phyloP scores from a whole-genome alignment of 495 filamentous ascomycete species.

The Recurvomyces mirabilis region DNA sequence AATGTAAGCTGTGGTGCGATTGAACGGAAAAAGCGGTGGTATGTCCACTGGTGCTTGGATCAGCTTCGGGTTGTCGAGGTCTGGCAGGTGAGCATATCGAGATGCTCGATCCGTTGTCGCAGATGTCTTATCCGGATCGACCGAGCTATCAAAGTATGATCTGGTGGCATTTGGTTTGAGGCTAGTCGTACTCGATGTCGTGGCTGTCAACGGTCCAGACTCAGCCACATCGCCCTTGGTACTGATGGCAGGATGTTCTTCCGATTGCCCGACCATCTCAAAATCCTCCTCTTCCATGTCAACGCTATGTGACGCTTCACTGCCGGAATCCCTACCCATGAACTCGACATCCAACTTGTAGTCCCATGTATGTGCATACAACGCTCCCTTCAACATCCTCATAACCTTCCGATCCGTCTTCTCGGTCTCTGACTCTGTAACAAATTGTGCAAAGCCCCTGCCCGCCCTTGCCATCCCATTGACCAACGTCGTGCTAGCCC shows the following conservation, averaged over 20 bases:
- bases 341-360: conserved; percentile 52
- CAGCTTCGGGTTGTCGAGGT: conserved; percentile 39
- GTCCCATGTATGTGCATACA: conserved; percentile 49
- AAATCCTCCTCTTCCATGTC: no score
- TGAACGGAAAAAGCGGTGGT: conserved; percentile 54
- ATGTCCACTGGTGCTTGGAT: conserved; percentile 53
- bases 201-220: no score
- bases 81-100: conserved; percentile 38
- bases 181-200: no score
- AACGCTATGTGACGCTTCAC: no score
- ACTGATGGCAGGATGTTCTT: no score
- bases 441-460: conserved; percentile 54
- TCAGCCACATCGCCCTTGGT: no score
- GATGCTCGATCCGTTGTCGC: no score
- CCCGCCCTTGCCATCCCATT: conserved; percentile 57
- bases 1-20: conserved; percentile 50
- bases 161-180: no score
- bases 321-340: no score
- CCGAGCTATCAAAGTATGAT: no score
- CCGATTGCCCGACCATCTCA: no score
- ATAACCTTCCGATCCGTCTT: conserved; percentile 53
- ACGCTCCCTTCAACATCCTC: conserved; percentile 57
- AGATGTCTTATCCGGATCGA: no score
- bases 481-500: conserved; percentile 51
- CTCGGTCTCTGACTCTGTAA: conserved; percentile 48